Evolutionary conservation across 495 filamentous ascomycete species (phyloP).

Genomic region (Rusavskia elegans): DNA sequence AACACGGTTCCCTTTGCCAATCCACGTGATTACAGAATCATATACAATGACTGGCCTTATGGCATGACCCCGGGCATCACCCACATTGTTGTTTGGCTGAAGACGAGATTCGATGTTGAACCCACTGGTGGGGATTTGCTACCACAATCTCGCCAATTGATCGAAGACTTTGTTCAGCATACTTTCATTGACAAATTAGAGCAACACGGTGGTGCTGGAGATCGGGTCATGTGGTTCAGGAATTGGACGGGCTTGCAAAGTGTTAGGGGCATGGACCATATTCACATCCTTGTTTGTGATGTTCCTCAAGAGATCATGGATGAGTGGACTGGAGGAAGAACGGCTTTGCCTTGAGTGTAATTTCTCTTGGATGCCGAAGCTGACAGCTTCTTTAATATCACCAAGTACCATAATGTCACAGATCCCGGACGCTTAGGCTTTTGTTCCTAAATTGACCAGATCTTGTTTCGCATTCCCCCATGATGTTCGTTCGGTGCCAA

Average conservation of each 20-base stretch:
- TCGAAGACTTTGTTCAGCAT: slow-evolving; percentile 41
- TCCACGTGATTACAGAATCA: slow-evolving; percentile 54
- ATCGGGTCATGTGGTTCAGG: slow-evolving; percentile 59
- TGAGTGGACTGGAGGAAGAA: slow-evolving; percentile 4
- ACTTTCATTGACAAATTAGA: slow-evolving; percentile 41
- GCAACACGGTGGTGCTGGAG: slow-evolving; percentile 16
- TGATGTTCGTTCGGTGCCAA: too few species aligned
- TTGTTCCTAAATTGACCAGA: too few species aligned
- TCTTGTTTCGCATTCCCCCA: too few species aligned
- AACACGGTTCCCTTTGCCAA: slow-evolving; percentile 51
- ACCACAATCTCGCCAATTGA: slow-evolving; percentile 31
- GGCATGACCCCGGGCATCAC: slow-evolving; percentile 50
- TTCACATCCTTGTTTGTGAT: slow-evolving; percentile 24
- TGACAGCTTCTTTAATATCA: too few species aligned
- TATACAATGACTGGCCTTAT: slow-evolving; percentile 89
- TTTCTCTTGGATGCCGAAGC: too few species aligned
- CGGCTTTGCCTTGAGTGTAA: too few species aligned
- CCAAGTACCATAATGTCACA: too few species aligned
- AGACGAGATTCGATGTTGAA: slow-evolving; percentile 30
- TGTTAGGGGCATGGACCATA: slow-evolving; percentile 52
- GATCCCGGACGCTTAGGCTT: too few species aligned
- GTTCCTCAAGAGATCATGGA: slow-evolving; percentile 2
- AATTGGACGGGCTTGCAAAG: slow-evolving; percentile 66
- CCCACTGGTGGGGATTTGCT: slow-evolving; percentile 45
- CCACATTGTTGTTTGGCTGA: slow-evolving; percentile 46